Conservation (phyloP, 768 basidiomycete species). For the Mycena chlorophos region DNA sequence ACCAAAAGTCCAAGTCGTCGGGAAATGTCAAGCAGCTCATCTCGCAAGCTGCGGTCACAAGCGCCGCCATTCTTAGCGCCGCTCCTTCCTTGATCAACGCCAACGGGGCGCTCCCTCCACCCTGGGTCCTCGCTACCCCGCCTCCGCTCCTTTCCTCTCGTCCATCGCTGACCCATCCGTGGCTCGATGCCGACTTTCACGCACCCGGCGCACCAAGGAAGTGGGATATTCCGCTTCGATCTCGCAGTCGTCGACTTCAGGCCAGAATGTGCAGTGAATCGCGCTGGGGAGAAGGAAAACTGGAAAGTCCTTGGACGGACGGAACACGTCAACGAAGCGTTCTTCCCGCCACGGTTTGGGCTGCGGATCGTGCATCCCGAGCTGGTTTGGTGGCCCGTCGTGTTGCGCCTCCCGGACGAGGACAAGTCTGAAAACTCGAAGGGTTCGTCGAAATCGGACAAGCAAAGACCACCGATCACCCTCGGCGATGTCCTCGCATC, state of each 20-base stretch:
- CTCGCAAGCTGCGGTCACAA: neutral
- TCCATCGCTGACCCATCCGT: constrained; percentile 4
- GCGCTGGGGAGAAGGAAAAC: neutral
- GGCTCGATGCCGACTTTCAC: constrained; percentile 33
- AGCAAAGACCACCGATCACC: constrained; percentile 6
- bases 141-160: neutral
- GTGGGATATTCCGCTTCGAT: constrained; percentile 39
- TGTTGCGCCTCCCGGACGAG: constrained; percentile 26
- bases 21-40: constrained; percentile 2
- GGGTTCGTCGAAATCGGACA: neutral
- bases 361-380: constrained; percentile 44
- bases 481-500: constrained; percentile 14
- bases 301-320: neutral
- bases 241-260: constrained; percentile 28
- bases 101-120: neutral
- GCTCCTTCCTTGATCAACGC: no score
- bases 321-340: constrained; percentile 39
- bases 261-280: neutral
- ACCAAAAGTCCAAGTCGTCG: constrained; percentile 14
- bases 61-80: no score
- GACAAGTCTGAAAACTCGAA: neutral
- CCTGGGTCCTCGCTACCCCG: neutral
- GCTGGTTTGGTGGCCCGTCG: constrained; percentile 43
- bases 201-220: constrained; percentile 9
- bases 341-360: constrained; percentile 36